Percentiles rank a stretch among this genome's conserved stretches.
phyloP scores from a whole-genome alignment of 2,329 filamentous ascomycete species.

The Cercospora sojina region DNA sequence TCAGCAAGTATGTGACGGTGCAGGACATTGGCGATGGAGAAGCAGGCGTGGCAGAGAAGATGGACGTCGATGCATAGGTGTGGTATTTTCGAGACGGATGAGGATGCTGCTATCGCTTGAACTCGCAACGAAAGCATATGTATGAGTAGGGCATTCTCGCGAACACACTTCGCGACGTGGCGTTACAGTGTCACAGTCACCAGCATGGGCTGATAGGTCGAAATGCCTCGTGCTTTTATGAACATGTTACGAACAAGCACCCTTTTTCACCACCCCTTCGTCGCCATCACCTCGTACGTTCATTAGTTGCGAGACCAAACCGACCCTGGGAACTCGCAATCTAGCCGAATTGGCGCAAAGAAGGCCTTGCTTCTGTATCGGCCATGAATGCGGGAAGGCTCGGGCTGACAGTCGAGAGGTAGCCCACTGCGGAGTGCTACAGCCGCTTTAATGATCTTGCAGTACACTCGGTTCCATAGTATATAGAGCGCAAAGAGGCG shows the following conservation, averaged over 20 bases:
- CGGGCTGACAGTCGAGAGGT: not conserved
- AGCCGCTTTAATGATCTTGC: not conserved
- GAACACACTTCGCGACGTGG: not conserved
- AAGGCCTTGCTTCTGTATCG: not conserved
- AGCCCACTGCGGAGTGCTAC: not conserved
- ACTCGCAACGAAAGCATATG: not conserved
- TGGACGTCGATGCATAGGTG: conserved; percentile 57
- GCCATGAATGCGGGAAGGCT: not conserved
- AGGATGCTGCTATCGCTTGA: not conserved
- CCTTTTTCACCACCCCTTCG: not conserved
- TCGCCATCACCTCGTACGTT: not conserved
- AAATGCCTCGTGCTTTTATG: not conserved
- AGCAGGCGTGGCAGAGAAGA: conserved; percentile 61
- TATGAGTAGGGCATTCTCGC: not conserved
- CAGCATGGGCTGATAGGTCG: not conserved
- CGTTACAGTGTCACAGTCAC: not conserved
- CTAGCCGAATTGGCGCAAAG: not conserved
- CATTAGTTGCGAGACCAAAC: not conserved
- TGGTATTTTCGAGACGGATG: not conserved
- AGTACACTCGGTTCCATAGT: not conserved
- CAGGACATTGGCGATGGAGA: conserved; percentile 70
- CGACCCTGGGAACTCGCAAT: not conserved
- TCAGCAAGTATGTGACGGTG: conserved; percentile 90
- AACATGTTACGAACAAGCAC: not conserved
- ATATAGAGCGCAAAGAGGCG: not conserved